Base-by-base conservation (phyloP, 2,329 filamentous ascomycete genomes). In the Rachicladosporium sp. region DNA sequence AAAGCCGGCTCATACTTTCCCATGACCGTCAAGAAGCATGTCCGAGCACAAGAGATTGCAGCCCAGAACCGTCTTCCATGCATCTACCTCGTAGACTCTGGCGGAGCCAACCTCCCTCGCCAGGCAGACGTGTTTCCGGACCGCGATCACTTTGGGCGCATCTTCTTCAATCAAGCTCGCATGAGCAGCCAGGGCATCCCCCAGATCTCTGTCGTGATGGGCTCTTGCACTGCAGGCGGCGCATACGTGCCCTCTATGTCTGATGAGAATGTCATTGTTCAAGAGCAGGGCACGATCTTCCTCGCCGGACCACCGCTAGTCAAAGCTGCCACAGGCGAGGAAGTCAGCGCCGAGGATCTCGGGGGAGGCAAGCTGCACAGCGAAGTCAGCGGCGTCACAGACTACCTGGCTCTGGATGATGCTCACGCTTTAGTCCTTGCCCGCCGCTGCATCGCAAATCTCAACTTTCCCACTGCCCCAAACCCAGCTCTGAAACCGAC, bases 1-100 rank as follows among this genome's bases (percentile, higher is more conserved):
- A 98, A 96, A 66, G 89, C 89, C 38, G 89, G 89, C 15, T 93
- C 89, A 2, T 98, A 98, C 65, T 96, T 89, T 57, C 89, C 89
- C 1, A 86, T 96, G 51, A 98, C 89, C 0, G 85, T 96, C 43
- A 95, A 95, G 69, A 98, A 98, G 70, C 91, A 96, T 61, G 69
- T 96, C 10, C 77, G 89, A 46, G 89, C 89, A 4, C 91, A 98
- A 62, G 79, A 82, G 21, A 82, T 96, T 47, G 89, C 89, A 0
- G 76, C 84, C 48, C 85, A 96, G 60, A 96, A 96, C 61, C 80
- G 76, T 43, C 60, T 82, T 7, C 78, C 78, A 1, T 96, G 89
- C 62, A 84, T 98, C 58, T 98, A 96, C 64, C 73, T 98, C 15
- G 91, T 96, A 41, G 89, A 98, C 60, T 94, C 87, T 4, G 89